Conservation (phyloP, 441 rosid genomes). For the Erodium moschatum region DNA sequence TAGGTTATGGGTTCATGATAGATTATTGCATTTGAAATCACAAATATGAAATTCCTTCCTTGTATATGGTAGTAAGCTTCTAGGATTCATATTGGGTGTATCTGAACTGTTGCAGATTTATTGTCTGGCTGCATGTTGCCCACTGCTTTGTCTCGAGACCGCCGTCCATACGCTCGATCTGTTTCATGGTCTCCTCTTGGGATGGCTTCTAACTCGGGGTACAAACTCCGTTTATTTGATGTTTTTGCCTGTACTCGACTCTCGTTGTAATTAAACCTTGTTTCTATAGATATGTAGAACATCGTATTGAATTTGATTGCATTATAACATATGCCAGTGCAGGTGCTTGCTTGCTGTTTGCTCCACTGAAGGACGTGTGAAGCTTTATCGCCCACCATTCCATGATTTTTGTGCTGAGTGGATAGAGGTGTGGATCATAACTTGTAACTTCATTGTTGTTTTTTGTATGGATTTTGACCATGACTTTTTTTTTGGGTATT, state of each 20-base stretch:
- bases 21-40: not conserved
- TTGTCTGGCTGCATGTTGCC: slow-evolving; percentile 51
- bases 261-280: not conserved
- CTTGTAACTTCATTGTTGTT: slow-evolving; percentile 1
- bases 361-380: slow-evolving; percentile 69
- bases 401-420: slow-evolving; percentile 83
- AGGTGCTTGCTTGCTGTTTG: slow-evolving; percentile 90
- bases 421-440: slow-evolving; percentile 59
- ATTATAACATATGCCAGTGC: slow-evolving; percentile 20
- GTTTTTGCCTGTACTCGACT: not conserved
- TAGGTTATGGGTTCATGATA: not conserved
- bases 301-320: slow-evolving; percentile 5
- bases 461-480: not conserved
- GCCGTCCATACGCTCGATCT: slow-evolving; percentile 57
- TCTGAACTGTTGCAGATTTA: slow-evolving; percentile 41
- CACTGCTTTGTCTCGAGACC: slow-evolving; percentile 53
- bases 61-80: not conserved
- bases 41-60: no score
- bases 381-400: slow-evolving; percentile 73
- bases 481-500: slow-evolving; percentile 15
- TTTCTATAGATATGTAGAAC: not conserved
- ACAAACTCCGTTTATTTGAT: slow-evolving; percentile 15
- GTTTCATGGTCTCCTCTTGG: slow-evolving; percentile 89
- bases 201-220: slow-evolving; percentile 84
- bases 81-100: not conserved